Evolutionary conservation across 768 basidiomycete species (phyloP).

Genomic region (Naganishia antarctica): DNA sequence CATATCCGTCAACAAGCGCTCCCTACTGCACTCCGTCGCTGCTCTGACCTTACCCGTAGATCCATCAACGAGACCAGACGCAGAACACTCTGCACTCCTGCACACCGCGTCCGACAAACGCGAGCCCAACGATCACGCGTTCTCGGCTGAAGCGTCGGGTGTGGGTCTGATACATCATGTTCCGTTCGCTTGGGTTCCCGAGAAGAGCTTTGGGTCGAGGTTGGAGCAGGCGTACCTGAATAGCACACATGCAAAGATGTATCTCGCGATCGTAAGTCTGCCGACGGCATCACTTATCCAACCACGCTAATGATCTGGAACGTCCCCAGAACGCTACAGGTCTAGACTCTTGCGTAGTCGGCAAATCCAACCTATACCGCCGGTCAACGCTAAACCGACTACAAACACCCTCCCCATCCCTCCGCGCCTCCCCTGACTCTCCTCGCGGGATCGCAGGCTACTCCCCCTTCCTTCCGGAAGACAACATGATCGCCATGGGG

Average conservation of each 20-base stretch:
- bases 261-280: slow-evolving; percentile 66
- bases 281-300: background rate
- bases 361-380: slow-evolving; percentile 91
- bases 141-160: slow-evolving; percentile 25
- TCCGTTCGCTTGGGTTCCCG: slow-evolving; percentile 75
- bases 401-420: slow-evolving; percentile 39
- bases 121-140: slow-evolving; percentile 4
- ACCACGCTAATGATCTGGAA: background rate
- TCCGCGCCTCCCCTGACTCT: slow-evolving; percentile 37
- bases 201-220: slow-evolving; percentile 65
- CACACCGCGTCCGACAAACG: background rate
- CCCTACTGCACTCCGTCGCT: slow-evolving; percentile 79
- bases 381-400: slow-evolving; percentile 72
- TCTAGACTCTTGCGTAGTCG: slow-evolving; percentile 90
- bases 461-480: slow-evolving; percentile 86
- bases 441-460: slow-evolving; percentile 69
- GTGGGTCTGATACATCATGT: slow-evolving; percentile 92
- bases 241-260: slow-evolving; percentile 97
- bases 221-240: slow-evolving; percentile 93
- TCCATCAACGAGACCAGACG: background rate
- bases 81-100: slow-evolving; percentile 7
- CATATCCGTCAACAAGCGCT: slow-evolving; percentile 68
- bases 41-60: slow-evolving; percentile 51
- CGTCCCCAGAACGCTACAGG: slow-evolving; percentile 63
- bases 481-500: slow-evolving; percentile 90